Percentiles rank a stretch among this genome's conserved stretches.
Evolutionary conservation across 768 basidiomycete species (phyloP).

Genomic region (Tremella yokohamensis): DNA sequence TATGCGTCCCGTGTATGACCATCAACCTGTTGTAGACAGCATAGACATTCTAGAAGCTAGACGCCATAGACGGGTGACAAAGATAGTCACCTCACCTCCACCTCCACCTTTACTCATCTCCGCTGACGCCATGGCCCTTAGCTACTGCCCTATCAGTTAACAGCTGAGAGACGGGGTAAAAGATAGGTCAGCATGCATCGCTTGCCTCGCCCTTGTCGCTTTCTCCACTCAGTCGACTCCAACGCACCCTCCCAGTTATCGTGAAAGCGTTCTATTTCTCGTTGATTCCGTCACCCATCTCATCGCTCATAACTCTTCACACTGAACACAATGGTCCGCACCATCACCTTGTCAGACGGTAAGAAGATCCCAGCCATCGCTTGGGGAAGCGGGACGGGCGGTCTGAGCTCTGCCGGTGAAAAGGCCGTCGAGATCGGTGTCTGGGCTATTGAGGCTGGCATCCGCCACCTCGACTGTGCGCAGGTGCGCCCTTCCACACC

Average conservation of each 20-base stretch:
- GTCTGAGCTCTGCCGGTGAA: constrained; percentile 15
- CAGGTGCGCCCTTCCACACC: constrained; percentile 13
- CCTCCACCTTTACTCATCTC: neutral
- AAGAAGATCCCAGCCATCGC: constrained; percentile 40
- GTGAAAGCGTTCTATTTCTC: neutral
- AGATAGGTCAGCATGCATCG: no score
- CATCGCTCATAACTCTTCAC: neutral
- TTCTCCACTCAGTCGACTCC: no score
- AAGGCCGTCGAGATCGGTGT: constrained; percentile 19
- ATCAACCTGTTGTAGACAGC: constrained; percentile 2
- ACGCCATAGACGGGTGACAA: neutral
- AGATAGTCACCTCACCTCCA: neutral
- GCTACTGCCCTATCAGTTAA: no score
- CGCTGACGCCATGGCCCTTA: neutral
- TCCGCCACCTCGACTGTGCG: constrained; percentile 46
- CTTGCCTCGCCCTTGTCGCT: no score
- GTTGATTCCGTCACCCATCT: neutral
- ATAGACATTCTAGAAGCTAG: neutral
- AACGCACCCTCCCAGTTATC: no score
- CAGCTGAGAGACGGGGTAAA: no score
- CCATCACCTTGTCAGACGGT: constrained; percentile 39
- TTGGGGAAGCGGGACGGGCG: constrained; percentile 42
- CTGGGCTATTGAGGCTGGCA: constrained; percentile 36
- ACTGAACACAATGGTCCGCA: constrained; percentile 20
- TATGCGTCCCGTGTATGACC: neutral